Base-by-base conservation (phyloP, 2,329 filamentous ascomycete genomes). In the Neocatenulostroma microsporum region DNA sequence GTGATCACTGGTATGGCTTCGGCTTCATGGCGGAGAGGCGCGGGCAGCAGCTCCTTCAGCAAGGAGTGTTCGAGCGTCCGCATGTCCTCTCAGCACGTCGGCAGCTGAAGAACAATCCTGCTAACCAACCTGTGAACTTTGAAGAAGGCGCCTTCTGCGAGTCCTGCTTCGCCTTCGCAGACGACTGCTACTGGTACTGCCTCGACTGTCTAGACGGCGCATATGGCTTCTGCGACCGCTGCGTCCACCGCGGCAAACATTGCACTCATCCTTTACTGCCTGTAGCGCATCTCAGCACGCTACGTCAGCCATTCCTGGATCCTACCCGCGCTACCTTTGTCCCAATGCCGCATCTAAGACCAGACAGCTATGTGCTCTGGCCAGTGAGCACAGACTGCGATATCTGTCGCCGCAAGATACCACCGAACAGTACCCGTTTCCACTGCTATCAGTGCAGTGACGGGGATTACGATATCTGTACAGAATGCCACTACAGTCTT, bases 151-250 rank as follows among this genome's bases (percentile, higher is more conserved):
- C 84, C 5, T 95, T 95, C 59, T 96, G 89, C 57, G 77, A 82
- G 24, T 73, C 74, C 31, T 95, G 89, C 57, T 67, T 73, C 13
- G 68, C 73, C 1, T 83, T 78, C 67, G 74, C 85, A 0, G 88
- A 93, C 51, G 74, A 81, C 34, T 91, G 85, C 61, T 94, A 84
- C 61, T 96, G 88, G 89, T 80, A 84, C 44, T 96, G 89, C 58
- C 77, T 82, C 41, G 60, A 72, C 18, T 96, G 89, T 63, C 94
- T 94, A 51, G 79, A 91, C 44, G 89, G 86, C 4, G 88, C 93
- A 54, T 96, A 88, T 88, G 89, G 89, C 0, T 95, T 85, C 57
- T 96, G 89, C 62, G 86, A 88, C 50, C 66, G 72, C 42, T 96
- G 89, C 48, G 85, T 94, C 20, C 88, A 89, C 41, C 78, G 81